phyloP scores from a whole-genome alignment of 2,329 filamentous ascomycete genomes.

The Clarireedia hainanense region DNA sequence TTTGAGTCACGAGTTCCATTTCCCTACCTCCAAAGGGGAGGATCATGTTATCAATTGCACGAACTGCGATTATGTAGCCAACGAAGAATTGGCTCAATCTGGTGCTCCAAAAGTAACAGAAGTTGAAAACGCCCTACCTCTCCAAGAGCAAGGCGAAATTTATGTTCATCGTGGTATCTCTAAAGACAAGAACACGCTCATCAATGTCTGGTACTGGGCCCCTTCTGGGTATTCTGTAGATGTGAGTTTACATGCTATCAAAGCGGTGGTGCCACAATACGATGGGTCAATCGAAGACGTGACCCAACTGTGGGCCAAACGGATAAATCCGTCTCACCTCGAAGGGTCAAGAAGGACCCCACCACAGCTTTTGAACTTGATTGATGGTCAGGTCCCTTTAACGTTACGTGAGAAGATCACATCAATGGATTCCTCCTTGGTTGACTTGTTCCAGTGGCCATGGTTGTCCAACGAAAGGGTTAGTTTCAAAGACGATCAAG shows the following conservation, averaged over 20 bases:
- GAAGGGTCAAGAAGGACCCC: background rate
- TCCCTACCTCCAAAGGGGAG: slow-evolving; percentile 71
- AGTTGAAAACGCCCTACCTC: background rate
- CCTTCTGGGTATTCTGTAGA: slow-evolving; percentile 17
- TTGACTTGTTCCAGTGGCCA: background rate
- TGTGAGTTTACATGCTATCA: slow-evolving; percentile 57
- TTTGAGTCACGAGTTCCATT: slow-evolving; percentile 91
- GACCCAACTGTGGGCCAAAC: slow-evolving; percentile 40
- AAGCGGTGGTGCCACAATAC: slow-evolving; percentile 55
- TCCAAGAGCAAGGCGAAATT: slow-evolving; percentile 37
- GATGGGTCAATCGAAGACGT: slow-evolving; percentile 63
- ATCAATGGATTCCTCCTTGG: background rate
- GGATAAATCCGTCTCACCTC: background rate
- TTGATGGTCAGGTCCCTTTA: slow-evolving; percentile 1
- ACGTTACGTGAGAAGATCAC: background rate
- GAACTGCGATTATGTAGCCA: slow-evolving; percentile 68
- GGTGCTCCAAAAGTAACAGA: background rate
- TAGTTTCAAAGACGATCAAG: slow-evolving; percentile 22
- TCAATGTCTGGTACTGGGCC: slow-evolving; percentile 51
- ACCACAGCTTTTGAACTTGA: background rate
- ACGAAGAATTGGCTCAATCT: slow-evolving; percentile 71
- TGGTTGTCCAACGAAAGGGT: background rate
- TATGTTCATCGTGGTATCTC: slow-evolving; percentile 45
- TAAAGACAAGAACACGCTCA: slow-evolving; percentile 56
- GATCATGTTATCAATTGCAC: slow-evolving; percentile 74